phyloP scores from a whole-genome alignment of 257 asterid genomes.

The Scutellaria baicalensis region DNA sequence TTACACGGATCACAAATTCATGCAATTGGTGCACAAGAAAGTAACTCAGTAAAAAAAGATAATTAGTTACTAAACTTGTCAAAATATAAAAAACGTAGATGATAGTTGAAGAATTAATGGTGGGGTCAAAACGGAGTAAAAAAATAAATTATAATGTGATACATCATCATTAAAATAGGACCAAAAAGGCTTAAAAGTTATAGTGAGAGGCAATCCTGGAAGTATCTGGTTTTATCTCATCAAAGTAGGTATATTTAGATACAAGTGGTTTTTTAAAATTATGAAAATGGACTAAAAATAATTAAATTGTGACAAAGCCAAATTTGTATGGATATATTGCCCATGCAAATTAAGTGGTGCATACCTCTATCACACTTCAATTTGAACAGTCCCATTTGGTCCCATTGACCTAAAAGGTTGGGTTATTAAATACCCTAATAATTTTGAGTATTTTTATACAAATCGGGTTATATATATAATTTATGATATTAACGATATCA shows the following conservation, averaged over 20 bases:
- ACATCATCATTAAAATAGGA: too few species aligned
- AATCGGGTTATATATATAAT: too few species aligned
- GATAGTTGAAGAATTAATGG: neutral
- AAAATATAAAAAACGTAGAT: neutral
- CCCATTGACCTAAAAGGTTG: neutral
- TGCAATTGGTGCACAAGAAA: too few species aligned
- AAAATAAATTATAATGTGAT: too few species aligned
- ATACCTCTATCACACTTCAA: neutral
- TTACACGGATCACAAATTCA: too few species aligned
- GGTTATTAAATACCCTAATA: too few species aligned
- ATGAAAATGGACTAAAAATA: neutral
- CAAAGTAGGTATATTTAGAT: neutral
- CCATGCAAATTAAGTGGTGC: constrained; percentile 18
- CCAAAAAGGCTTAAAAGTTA: too few species aligned
- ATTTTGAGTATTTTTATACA: too few species aligned
- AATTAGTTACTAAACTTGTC: neutral
- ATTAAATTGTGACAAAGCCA: neutral
- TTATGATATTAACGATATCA: too few species aligned
- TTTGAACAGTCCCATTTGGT: neutral
- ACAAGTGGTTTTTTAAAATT: constrained; percentile 2
- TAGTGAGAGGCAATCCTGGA: neutral
- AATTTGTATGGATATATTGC: neutral
- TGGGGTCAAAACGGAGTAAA: neutral
- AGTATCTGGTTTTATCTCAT: constrained; percentile 14
- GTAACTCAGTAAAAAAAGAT: too few species aligned